Evolutionary conservation across 768 basidiomycete species (phyloP), one percentile per base, ranked within the genome.

Genomic region (Lanmaoa pseudosensibilis): DNA sequence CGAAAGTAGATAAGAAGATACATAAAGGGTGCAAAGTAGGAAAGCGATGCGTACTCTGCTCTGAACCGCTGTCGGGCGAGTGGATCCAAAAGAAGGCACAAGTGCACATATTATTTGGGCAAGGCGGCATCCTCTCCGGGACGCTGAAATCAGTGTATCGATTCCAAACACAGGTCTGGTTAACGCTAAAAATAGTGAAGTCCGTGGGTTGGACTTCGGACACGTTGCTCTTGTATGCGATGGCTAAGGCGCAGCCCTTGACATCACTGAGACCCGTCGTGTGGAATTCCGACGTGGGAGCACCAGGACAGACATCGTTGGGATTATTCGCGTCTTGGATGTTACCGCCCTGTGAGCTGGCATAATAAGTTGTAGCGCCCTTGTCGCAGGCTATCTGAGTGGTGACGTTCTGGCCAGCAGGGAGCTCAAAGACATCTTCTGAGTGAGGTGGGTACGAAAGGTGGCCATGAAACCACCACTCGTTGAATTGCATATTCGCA

Each of bases 71-170:
- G 54, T 83, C 74, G 12, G 78, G 71, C 0, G 82, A 79, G 68
- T 89, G 85, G 25, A 88, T 83, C 88, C 86, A 90, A 66, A 87
- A 87, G 73, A 81, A 90, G 2, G 87, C 82, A 69, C 88, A 92
- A 33, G 78, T 78, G 63, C 88, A 90, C 19, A 81, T 81, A 18
- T 80, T 81, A 0, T 75, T 62, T 0, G 86, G 85, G 62, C 88
- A 90, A 10, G 85, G 74, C 0, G 89, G 89, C 84, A 91, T 85
- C 12, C 71, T 73, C 18, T 65, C 77, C 0, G 90, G 90, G 6
- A 92, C 86, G 46, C 79, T 65, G 61, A 91, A 92, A 48, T 83
- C 81, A 7, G 86, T 90, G 67, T 83, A 82, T 19, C 87, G 77
- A 23, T 74, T 79, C 85, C 85, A 91, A 0, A 89, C 88, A 59